Conservation (phyloP, 345 rosid species). For the Cardamine chenopodiifolia region DNA sequence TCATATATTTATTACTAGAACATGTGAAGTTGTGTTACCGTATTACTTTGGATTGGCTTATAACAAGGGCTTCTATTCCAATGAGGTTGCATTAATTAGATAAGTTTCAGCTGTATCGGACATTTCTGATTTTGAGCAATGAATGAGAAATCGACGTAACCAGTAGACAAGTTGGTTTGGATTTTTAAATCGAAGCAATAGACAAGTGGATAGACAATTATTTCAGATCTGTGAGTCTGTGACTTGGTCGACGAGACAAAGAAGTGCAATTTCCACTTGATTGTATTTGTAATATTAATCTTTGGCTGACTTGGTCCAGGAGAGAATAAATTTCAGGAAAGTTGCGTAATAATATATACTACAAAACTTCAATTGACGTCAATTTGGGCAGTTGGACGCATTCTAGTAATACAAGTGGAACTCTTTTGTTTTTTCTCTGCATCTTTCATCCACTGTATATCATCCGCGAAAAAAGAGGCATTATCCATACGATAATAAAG, state of each 20-base stretch:
- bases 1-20: background rate
- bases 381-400: background rate
- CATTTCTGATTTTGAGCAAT: conserved; percentile 1
- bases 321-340: background rate
- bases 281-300: background rate
- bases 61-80: background rate
- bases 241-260: background rate
- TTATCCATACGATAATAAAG: background rate
- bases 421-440: background rate
- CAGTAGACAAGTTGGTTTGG: background rate
- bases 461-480: background rate
- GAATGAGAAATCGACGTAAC: background rate
- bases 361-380: background rate
- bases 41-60: background rate
- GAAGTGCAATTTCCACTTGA: background rate
- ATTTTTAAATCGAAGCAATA: background rate
- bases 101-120: background rate
- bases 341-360: background rate
- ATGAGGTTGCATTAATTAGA: background rate
- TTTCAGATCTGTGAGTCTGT: background rate
- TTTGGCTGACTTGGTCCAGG: background rate
- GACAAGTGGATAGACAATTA: background rate
- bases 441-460: too few species aligned
- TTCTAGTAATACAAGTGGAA: background rate
- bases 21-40: background rate